Percentiles rank a stretch among this genome's conserved stretches.
These are phyloP conservation scores for Amniculicola lignicola DNA, from an alignment of 495 filamentous ascomycete genomes.

Conservation along the genomic window DNA sequence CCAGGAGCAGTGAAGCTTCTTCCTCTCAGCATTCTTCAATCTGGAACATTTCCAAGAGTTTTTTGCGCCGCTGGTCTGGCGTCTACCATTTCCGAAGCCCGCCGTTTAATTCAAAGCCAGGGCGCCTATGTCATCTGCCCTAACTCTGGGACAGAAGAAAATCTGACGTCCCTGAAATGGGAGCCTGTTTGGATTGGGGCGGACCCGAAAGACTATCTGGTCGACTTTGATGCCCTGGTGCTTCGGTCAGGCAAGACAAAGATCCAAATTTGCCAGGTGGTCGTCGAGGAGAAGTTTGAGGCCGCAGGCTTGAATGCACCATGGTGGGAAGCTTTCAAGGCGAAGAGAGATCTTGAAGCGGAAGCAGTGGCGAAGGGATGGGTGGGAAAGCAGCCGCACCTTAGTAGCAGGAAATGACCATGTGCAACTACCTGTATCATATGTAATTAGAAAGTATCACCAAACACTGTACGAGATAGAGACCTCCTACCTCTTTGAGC, in stretches of 20 bases:
- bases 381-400: no score
- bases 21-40: constrained; percentile 12
- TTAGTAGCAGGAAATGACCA: no score
- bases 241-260: constrained; percentile 79
- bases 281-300: constrained; percentile 65
- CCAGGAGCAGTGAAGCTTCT: constrained; percentile 1
- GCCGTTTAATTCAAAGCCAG: constrained; percentile 55
- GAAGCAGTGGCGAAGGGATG: no score
- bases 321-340: constrained; percentile 30
- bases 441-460: no score
- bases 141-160: constrained; percentile 52
- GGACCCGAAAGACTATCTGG: constrained; percentile 19
- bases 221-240: constrained; percentile 42
- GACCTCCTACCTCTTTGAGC: no score
- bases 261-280: constrained; percentile 66
- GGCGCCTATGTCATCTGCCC: constrained; percentile 66
- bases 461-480: no score
- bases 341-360: not conserved
- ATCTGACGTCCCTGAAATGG: constrained; percentile 54
- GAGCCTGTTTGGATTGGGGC: constrained; percentile 40
- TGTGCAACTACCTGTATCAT: no score
- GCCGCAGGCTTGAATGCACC: constrained; percentile 17
- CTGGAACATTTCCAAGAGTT: constrained; percentile 53
- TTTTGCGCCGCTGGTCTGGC: constrained; percentile 68
- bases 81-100: constrained; percentile 60